Conservation (phyloP, 2,329 filamentous ascomycete genomes). For the Onygenales sp. region DNA sequence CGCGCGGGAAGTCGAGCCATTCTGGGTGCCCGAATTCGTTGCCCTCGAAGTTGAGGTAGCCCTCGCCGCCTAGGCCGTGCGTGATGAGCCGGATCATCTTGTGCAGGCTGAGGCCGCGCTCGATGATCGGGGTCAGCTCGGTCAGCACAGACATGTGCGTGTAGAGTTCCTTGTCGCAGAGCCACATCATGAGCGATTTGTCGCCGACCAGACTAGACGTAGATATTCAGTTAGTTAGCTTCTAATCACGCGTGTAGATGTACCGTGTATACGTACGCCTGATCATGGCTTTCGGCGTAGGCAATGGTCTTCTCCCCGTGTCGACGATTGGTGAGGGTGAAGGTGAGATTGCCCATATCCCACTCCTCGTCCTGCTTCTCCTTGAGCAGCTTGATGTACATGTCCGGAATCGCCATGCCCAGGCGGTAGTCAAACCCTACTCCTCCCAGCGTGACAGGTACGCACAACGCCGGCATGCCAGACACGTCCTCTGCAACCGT, state of each 20-base stretch:
- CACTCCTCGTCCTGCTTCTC: slow-evolving; percentile 84
- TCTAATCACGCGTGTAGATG: not conserved
- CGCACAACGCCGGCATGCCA: slow-evolving; percentile 93
- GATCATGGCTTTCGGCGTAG: slow-evolving; percentile 94
- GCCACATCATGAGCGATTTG: slow-evolving; percentile 95
- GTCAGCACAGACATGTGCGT: slow-evolving; percentile 89
- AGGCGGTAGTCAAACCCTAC: slow-evolving; percentile 96
- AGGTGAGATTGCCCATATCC: slow-evolving; percentile 78
- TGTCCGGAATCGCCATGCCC: slow-evolving; percentile 94
- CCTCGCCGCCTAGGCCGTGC: slow-evolving; percentile 84
- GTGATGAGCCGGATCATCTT: slow-evolving; percentile 96
- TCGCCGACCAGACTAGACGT: slow-evolving; percentile 75
- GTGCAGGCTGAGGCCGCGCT: slow-evolving; percentile 84
- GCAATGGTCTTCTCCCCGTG: slow-evolving; percentile 98
- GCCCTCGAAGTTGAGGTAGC: slow-evolving; percentile 96
- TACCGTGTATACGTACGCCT: slow-evolving; percentile 61
- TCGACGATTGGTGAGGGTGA: slow-evolving; percentile 82
- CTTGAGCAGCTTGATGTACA: slow-evolving; percentile 99
- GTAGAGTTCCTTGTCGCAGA: slow-evolving; percentile 95
- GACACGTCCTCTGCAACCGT: slow-evolving; percentile 96
- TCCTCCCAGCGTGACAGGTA: slow-evolving; percentile 75
- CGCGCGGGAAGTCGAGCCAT: slow-evolving; percentile 96
- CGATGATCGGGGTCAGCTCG: slow-evolving; percentile 77
- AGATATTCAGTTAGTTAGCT: slow-evolving; percentile 11
- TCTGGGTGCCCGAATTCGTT: slow-evolving; percentile 99